These are phyloP conservation scores for Lathyrus tuberosus DNA, from an alignment of 306 rosid genomes.

Conservation along the genomic window DNA sequence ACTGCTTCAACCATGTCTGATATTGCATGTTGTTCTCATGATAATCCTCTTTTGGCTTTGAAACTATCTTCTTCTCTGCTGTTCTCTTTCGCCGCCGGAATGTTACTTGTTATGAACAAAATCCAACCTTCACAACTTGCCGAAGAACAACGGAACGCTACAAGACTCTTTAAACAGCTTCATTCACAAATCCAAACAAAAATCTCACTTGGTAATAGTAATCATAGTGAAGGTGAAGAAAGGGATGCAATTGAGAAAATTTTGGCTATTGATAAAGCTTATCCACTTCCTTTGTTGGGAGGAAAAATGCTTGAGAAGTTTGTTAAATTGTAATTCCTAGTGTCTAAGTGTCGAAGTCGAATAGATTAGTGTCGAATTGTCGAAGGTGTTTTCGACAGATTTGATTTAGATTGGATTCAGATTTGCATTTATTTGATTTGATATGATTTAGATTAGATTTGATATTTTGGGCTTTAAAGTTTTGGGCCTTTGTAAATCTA, in stretches of 20 bases:
- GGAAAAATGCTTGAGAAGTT: constrained; percentile 78
- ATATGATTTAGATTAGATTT: too few relatives aligned
- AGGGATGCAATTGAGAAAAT: constrained; percentile 50
- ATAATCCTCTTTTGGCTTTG: constrained; percentile 41
- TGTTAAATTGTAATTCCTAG: too few relatives aligned
- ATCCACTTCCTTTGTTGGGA: constrained; percentile 63
- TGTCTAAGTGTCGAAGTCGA: too few relatives aligned
- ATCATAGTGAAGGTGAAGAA: constrained; percentile 37
- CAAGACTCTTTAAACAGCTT: constrained; percentile 60
- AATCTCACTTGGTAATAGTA: constrained; percentile 36
- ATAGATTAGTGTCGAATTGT: too few relatives aligned
- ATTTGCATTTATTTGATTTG: too few relatives aligned
- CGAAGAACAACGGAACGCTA: constrained; percentile 72
- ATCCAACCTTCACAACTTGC: constrained; percentile 81
- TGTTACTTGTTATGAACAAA: constrained; percentile 60
- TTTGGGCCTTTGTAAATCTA: too few relatives aligned
- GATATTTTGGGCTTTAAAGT: too few relatives aligned
- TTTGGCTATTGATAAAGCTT: constrained; percentile 37
- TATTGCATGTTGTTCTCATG: constrained; percentile 5
- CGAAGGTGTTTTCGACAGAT: too few relatives aligned
- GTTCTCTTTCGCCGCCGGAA: constrained; percentile 61
- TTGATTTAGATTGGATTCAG: too few relatives aligned
- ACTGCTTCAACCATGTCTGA: constrained; percentile 61
- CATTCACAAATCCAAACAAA: constrained; percentile 46
- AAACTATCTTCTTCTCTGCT: constrained; percentile 58